A percentile compares a stretch with the other conserved stretches of the same genome.
Conservation (phyloP, 495 filamentous ascomycete genomes). For the Cercophora samala region DNA sequence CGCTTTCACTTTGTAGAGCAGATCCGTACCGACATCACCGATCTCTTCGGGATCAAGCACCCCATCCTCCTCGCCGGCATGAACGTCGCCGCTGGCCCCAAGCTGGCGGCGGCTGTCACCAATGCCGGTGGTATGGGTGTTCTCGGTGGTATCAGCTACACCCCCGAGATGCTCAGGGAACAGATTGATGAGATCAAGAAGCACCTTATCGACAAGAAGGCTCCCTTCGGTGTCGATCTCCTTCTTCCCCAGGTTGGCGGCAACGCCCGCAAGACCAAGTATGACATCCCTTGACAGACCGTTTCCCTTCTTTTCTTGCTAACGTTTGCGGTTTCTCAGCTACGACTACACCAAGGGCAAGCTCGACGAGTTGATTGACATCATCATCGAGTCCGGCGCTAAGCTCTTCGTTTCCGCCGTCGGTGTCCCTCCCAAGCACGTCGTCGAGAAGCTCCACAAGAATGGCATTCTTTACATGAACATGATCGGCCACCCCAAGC, state of each 20-base stretch:
- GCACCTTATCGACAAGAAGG: constrained; percentile 86
- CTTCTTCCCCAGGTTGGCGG: constrained; percentile 93
- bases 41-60: constrained; percentile 96
- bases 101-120: constrained; percentile 93
- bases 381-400: constrained; percentile 86
- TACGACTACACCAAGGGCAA: constrained; percentile 99
- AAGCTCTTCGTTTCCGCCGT: constrained; percentile 96
- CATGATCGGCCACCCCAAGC: constrained; percentile 99
- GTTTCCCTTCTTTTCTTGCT: constrained; percentile 1
- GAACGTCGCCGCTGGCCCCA: constrained; percentile 98
- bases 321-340: constrained; percentile 48
- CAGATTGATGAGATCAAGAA: constrained; percentile 94
- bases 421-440: constrained; percentile 82
- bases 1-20: constrained; percentile 54
- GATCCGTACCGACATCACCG: constrained; percentile 84
- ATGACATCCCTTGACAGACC: constrained; percentile 27
- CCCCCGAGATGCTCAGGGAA: constrained; percentile 91
- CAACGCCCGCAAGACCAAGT: constrained; percentile 92
- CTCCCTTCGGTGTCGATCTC: constrained; percentile 97
- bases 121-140: constrained; percentile 97
- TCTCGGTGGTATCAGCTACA: constrained; percentile 94
- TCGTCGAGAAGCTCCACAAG: constrained; percentile 86
- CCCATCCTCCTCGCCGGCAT: constrained; percentile 94
- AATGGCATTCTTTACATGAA: constrained; percentile 96
- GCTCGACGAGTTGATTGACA: constrained; percentile 83